Evolutionary conservation across 371 early-diverging fungal species (phyloP).

Genomic region (Mortierella sp.): DNA sequence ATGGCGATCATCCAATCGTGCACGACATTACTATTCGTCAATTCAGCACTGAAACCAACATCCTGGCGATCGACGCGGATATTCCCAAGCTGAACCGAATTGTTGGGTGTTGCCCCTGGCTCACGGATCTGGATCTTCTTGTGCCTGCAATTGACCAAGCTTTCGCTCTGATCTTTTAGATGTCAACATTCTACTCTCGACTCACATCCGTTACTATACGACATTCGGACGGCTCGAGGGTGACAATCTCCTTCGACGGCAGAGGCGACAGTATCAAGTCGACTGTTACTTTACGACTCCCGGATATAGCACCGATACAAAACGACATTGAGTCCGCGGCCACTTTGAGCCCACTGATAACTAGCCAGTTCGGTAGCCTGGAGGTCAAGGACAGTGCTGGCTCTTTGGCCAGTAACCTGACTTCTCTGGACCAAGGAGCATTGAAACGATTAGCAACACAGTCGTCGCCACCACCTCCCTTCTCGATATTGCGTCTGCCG

Average conservation of each 20-base stretch:
- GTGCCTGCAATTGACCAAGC: neutral
- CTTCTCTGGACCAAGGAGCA: too few relatives aligned
- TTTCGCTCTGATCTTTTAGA: neutral
- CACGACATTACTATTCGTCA: neutral
- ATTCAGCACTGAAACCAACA: neutral
- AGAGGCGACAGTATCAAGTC: neutral
- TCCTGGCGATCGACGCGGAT: neutral
- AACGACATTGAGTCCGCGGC: too few relatives aligned
- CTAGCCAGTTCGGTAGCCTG: too few relatives aligned
- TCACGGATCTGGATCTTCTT: neutral
- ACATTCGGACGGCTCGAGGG: neutral
- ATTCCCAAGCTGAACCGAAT: neutral
- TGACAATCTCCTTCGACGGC: neutral
- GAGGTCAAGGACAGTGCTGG: too few relatives aligned
- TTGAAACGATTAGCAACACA: too few relatives aligned
- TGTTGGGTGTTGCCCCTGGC: neutral
- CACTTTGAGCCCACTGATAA: too few relatives aligned
- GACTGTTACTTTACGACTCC: neutral
- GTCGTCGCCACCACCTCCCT: neutral
- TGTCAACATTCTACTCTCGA: neutral
- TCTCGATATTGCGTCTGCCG: neutral
- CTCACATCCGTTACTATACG: neutral
- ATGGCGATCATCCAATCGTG: neutral
- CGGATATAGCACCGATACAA: too few relatives aligned
- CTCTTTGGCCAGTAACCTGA: too few relatives aligned